phyloP scores from a whole-genome alignment of 192 early-diverging fungal species.

The Hyaloraphidium curvatum region DNA sequence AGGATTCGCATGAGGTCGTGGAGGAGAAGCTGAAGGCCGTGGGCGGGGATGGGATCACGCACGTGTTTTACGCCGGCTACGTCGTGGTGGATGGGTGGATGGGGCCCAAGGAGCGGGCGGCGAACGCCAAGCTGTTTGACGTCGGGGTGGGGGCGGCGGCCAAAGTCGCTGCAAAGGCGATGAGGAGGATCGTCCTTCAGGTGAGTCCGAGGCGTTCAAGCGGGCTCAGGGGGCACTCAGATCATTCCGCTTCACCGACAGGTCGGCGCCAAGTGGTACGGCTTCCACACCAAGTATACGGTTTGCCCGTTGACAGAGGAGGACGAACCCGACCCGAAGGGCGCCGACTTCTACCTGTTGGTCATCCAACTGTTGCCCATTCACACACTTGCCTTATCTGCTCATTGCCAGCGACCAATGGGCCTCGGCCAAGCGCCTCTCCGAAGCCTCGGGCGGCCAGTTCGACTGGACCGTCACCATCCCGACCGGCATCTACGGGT shows the following conservation, averaged over 20 bases:
- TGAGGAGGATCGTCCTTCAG: neutral
- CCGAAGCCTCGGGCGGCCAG: too few species aligned
- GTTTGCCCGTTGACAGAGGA: too few species aligned
- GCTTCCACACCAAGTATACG: neutral
- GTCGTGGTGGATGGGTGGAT: neutral
- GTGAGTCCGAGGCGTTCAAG: too few species aligned
- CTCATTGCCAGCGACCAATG: too few species aligned
- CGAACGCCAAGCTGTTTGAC: neutral
- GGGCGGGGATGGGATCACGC: neutral
- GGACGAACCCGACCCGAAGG: constrained; percentile 1
- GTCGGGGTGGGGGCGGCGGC: neutral
- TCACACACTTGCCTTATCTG: too few species aligned
- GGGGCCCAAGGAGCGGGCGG: neutral
- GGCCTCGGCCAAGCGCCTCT: too few species aligned
- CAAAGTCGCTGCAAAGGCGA: neutral
- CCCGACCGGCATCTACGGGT: too few species aligned
- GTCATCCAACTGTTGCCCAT: too few species aligned
- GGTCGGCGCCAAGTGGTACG: constrained; percentile 3
- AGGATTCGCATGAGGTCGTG: neutral
- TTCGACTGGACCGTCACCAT: too few species aligned
- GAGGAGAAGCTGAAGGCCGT: neutral
- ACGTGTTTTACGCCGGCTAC: neutral
- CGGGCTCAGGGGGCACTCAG: too few species aligned
- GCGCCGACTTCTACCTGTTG: neutral
- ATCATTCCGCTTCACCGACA: too few species aligned